Evolutionary conservation across 495 filamentous ascomycete genomes (phyloP), one percentile per base, ranked within the genome.

Genomic region (Jackrogersella multiformis): DNA sequence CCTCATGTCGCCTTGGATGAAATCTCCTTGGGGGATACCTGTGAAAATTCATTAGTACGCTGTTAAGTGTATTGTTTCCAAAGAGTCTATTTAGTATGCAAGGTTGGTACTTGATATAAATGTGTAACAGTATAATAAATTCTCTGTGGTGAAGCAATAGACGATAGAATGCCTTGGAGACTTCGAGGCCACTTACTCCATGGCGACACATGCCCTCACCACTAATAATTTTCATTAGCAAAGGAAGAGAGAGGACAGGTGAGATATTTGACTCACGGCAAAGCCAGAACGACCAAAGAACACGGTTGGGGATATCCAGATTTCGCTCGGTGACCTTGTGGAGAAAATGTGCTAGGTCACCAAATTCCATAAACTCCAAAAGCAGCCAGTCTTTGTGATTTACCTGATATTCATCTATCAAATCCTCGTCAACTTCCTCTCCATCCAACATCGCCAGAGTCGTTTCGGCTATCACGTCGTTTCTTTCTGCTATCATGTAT

Each of bases 241-340:
- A 44, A 30, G 15, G 41, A 18, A n/a, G 21, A 15, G 30, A n/a
- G 5, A 30, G 12, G 13, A 52, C 6, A 12, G n/a, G 13, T 13
- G 16, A 36, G 20, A 44, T 7, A 6, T 0, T 48, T 49, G 24
- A 71, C 68, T 26, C 41, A 68, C 60, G 28, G 36, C 66, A 73
- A 44, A 56, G 42, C 62, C 66, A 70, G 38, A 73, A 67, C 0
- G 51, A 54, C 66, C 62, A 73, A 32, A 70, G 55, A n/a, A 73
- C 55, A 18, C 66, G 66, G 35, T 69, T 69, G 10, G 66, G 66
- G 18, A 61, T 1, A 0, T 1, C 7, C 26, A n/a, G 5, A 3
- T 10, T 10, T 24, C 15, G 10, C 1, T 41, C 52, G 32, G 26
- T 23, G n/a, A 62, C 1, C 54, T 52, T 68, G 18, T 36, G 13